A percentile compares a stretch with the other conserved stretches of the same genome.
Conservation (phyloP, 2,329 filamentous ascomycete species). For the Claviceps fusiformis region DNA sequence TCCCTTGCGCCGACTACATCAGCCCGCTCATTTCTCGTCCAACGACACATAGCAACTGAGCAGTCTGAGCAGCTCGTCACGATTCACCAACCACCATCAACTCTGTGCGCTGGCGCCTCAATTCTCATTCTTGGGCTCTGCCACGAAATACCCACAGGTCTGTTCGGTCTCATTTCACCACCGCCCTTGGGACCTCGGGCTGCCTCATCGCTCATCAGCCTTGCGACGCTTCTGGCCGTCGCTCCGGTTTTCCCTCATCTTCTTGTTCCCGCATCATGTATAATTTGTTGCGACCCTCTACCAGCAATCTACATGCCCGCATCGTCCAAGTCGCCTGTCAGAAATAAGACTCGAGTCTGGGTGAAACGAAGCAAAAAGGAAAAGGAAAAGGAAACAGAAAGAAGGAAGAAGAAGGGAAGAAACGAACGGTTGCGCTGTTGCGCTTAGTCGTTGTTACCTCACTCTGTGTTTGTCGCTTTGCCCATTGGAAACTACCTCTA, state of each 20-base stretch:
- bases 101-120: neutral
- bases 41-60: neutral
- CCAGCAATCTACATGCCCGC: neutral
- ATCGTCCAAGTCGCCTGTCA: neutral
- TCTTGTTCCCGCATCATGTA: slow-evolving; percentile 2
- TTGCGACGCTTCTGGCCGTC: neutral
- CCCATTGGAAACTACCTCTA: neutral
- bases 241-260: neutral
- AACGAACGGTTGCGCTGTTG: neutral
- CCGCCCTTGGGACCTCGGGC: neutral
- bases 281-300: neutral
- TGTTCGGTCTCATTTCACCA: neutral
- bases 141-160: neutral
- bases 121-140: neutral
- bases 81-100: neutral
- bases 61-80: neutral
- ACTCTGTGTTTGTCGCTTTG: neutral
- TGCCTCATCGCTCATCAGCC: neutral
- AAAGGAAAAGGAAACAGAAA: no score
- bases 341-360: neutral
- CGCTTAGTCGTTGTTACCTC: neutral
- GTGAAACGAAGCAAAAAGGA: neutral
- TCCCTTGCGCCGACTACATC: neutral
- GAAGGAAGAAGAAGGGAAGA: neutral
- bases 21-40: neutral